These are phyloP conservation scores for Scutellaria barbata DNA, from an alignment of 257 asterid species.

Conservation along the genomic window DNA sequence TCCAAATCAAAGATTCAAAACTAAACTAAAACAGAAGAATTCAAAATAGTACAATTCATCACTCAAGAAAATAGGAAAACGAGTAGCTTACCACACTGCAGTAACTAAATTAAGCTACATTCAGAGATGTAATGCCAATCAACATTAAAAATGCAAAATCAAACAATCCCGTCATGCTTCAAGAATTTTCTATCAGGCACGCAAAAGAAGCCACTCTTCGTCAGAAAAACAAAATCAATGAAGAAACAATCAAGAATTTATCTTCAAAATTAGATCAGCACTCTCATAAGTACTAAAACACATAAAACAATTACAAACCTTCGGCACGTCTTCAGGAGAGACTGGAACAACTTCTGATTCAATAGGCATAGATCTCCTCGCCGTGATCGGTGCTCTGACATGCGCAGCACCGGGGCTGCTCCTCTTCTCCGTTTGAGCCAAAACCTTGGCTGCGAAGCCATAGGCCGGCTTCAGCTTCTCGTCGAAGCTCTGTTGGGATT, in stretches of 20 bases:
- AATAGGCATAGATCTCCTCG: conserved; percentile 46
- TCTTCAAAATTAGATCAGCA: not conserved
- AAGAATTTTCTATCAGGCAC: not conserved
- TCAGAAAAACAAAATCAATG: not conserved
- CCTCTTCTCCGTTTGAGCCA: conserved; percentile 48
- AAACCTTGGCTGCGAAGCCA: conserved; percentile 57
- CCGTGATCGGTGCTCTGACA: conserved; percentile 53
- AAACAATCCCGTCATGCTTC: not conserved
- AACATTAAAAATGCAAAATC: not conserved
- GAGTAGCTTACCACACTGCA: conserved; percentile 8
- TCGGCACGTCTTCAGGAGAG: conserved; percentile 60
- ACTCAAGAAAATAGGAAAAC: conserved; percentile 3
- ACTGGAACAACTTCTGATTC: conserved; percentile 58
- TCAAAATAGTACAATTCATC: conserved; percentile 2
- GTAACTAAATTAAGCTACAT: conserved; percentile 13
- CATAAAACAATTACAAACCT: conserved; percentile 40
- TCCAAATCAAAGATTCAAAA: not conserved
- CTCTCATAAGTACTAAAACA: not conserved
- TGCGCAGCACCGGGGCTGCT: conserved; percentile 49
- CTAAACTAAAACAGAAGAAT: conserved; percentile 8
- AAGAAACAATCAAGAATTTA: conserved; percentile 24
- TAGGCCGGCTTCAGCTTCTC: conserved; percentile 63
- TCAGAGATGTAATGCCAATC: not conserved
- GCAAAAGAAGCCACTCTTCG: not conserved
- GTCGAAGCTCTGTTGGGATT: conserved; percentile 49